These are phyloP conservation scores for Cordyceps cicadae DNA, from an alignment of 2,329 filamentous ascomycete genomes.

Conservation along the genomic window DNA sequence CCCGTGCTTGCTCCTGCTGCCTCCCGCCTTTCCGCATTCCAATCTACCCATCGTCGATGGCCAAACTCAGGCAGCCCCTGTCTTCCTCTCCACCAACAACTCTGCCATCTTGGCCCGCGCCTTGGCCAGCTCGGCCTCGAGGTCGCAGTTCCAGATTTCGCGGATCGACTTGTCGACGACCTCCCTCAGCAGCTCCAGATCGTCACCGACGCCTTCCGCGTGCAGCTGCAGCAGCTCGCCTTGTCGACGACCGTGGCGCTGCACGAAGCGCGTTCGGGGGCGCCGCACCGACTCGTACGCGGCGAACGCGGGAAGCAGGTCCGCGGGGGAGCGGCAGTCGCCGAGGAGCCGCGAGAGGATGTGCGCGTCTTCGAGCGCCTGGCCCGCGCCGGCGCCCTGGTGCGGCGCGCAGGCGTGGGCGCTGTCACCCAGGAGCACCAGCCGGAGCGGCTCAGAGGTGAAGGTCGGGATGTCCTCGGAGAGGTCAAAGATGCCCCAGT, in stretches of 20 bases:
- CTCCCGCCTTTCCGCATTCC: no score
- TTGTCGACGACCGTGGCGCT: constrained; percentile 8
- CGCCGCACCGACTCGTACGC: constrained; percentile 10
- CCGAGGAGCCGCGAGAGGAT: constrained; percentile 11
- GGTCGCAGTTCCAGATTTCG: constrained; percentile 11
- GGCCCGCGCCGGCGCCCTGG: constrained; percentile 12
- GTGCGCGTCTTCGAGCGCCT: constrained; percentile 13
- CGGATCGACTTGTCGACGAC: background rate
- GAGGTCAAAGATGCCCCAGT: constrained; percentile 11
- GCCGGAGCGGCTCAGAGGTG: constrained; percentile 1
- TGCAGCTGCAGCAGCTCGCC: constrained; percentile 12
- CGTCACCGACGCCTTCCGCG: constrained; percentile 1
- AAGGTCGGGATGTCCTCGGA: constrained; percentile 10
- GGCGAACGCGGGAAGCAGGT: constrained; percentile 2
- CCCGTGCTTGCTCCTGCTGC: no score
- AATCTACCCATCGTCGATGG: no score
- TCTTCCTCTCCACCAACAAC: background rate
- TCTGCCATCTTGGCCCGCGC: constrained; percentile 1
- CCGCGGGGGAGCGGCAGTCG: background rate
- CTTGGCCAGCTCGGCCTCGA: constrained; percentile 10
- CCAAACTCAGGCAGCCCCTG: background rate
- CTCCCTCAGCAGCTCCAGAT: constrained; percentile 1
- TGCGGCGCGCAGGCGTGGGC: constrained; percentile 14
- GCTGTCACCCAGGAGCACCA: constrained; percentile 13
- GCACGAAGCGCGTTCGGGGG: constrained; percentile 9